A percentile compares a stretch with the other conserved stretches of the same genome.
Conservation (phyloP, 371 early-diverging fungal genomes). For the Mucor plumbeus region DNA sequence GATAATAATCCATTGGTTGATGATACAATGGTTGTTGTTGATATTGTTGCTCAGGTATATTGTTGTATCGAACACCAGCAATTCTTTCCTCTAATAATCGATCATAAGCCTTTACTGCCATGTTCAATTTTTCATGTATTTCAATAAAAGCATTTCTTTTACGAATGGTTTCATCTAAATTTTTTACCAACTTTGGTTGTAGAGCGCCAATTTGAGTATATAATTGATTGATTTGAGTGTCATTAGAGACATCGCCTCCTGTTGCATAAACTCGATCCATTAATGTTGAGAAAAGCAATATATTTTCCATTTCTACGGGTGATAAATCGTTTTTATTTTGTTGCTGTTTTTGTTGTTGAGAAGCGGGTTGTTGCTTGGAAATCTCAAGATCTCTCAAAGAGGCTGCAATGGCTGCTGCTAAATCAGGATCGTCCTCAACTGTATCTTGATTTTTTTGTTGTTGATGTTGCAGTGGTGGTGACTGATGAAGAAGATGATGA, state of each 20-base stretch:
- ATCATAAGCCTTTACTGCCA: constrained; percentile 86
- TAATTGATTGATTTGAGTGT: constrained; percentile 69
- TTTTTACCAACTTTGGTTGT: constrained; percentile 74
- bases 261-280: constrained; percentile 66
- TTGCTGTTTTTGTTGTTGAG: constrained; percentile 1
- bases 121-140: constrained; percentile 79
- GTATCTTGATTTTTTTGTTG: constrained; percentile 33
- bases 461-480: constrained; percentile 5
- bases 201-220: constrained; percentile 75
- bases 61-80: constrained; percentile 21
- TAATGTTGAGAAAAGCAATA: constrained; percentile 73
- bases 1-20: constrained; percentile 12
- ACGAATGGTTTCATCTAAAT: constrained; percentile 65
- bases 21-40: constrained; percentile 18
- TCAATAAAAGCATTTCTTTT: constrained; percentile 66
- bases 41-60: constrained; percentile 25
- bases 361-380: constrained; percentile 18
- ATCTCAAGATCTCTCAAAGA: constrained; percentile 74
- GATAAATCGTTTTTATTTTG: constrained; percentile 53
- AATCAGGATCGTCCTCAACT: constrained; percentile 85
- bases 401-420: constrained; percentile 94
- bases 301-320: constrained; percentile 73
- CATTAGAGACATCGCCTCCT: constrained; percentile 64
- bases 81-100: constrained; percentile 78
- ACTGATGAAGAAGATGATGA: not conserved